Conservation (phyloP, 75 land plant genomes). For the Cupressus sempervirens region DNA sequence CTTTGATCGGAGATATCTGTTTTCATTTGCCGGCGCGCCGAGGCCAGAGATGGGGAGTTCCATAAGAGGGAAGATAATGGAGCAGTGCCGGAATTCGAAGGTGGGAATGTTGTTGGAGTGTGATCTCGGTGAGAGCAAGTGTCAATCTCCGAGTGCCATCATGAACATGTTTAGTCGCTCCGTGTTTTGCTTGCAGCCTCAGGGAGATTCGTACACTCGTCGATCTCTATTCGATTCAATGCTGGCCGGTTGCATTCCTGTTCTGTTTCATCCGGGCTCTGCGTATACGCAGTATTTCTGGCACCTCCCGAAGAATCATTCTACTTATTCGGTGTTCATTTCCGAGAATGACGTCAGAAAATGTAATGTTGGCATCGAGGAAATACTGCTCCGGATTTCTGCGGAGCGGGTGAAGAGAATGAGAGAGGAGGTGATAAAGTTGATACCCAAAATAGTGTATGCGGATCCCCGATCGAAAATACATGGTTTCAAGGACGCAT, state of each 20-base stretch:
- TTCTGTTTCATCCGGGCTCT: conserved; percentile 82
- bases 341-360: conserved; percentile 66
- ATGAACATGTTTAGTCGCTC: conserved; percentile 93
- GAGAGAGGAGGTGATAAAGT: conserved; percentile 82
- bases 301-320: conserved; percentile 78
- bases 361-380: conserved; percentile 72
- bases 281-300: conserved; percentile 89
- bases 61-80: conserved; percentile 84
- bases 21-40: conserved; percentile 95
- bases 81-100: conserved; percentile 66
- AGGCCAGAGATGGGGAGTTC: conserved; percentile 64
- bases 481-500: conserved; percentile 72
- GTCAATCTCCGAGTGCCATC: conserved; percentile 77
- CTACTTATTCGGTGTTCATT: conserved; percentile 79
- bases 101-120: conserved; percentile 75
- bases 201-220: conserved; percentile 94
- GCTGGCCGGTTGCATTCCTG: conserved; percentile 97
- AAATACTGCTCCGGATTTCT: conserved; percentile 46
- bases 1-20: conserved; percentile 51
- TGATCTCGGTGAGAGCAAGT: conserved; percentile 75
- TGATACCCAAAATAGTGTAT: conserved; percentile 81
- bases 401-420: conserved; percentile 53
- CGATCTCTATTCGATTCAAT: conserved; percentile 94
- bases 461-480: conserved; percentile 81
- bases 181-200: conserved; percentile 90